These are phyloP conservation scores for Monosporascus cannonballus DNA, from an alignment of 2,329 filamentous ascomycete genomes.

Conservation along the genomic window DNA sequence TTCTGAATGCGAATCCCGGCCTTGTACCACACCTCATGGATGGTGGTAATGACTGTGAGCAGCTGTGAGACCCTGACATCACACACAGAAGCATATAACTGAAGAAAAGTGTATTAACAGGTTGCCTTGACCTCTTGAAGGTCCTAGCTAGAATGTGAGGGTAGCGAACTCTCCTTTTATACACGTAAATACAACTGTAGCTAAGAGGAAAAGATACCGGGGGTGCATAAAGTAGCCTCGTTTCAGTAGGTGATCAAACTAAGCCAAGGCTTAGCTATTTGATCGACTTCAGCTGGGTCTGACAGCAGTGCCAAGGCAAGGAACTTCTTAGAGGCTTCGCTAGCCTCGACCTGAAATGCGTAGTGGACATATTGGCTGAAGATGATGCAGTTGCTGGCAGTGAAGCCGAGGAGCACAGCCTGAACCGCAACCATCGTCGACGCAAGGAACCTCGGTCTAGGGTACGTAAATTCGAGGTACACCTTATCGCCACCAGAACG, in stretches of 20 bases:
- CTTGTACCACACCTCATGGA: constrained; percentile 54
- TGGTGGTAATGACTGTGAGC: constrained; percentile 49
- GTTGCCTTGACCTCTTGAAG: too few species aligned
- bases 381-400: constrained; percentile 63
- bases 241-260: too few species aligned
- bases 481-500: constrained; percentile 64
- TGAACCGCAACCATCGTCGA: constrained; percentile 59
- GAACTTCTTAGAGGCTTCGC: constrained; percentile 44
- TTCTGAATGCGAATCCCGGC: constrained; percentile 56
- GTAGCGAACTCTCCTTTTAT: too few species aligned
- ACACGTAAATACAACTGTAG: too few species aligned
- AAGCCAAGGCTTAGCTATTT: too few species aligned
- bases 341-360: constrained; percentile 45
- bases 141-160: too few species aligned
- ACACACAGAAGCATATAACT: too few species aligned
- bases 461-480: constrained; percentile 65
- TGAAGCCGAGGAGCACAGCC: constrained; percentile 59
- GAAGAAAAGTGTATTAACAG: too few species aligned
- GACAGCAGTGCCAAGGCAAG: constrained; percentile 53
- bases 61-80: too few species aligned
- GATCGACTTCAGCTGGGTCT: too few species aligned
- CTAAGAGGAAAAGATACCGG: too few species aligned
- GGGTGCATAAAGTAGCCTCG: too few species aligned
- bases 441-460: constrained; percentile 55
- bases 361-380: constrained; percentile 62